Percentiles rank a stretch among this genome's conserved stretches.
phyloP scores from a whole-genome alignment of 441 rosid species.

The Francoa sonchifolia region DNA sequence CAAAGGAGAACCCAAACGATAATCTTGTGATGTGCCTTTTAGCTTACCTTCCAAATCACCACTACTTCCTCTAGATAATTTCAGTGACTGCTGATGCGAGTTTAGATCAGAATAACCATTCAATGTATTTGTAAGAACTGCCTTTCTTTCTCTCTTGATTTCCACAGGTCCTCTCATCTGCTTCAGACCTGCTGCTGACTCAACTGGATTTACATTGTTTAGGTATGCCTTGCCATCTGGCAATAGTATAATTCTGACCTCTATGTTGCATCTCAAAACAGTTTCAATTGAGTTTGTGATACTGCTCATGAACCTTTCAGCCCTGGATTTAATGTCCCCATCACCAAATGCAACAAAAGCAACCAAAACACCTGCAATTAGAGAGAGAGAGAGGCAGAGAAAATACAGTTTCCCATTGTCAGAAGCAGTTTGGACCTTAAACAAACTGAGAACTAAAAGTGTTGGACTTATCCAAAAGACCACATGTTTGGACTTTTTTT shows the following conservation, averaged over 20 bases:
- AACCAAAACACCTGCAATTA: slow-evolving; percentile 61
- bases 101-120: slow-evolving; percentile 23
- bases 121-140: slow-evolving; percentile 11
- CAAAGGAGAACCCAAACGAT: slow-evolving; percentile 18
- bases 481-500: too few species aligned
- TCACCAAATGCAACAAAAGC: slow-evolving; percentile 68
- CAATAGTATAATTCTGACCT: slow-evolving; percentile 65
- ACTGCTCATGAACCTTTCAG: slow-evolving; percentile 87
- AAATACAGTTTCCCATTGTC: not conserved
- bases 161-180: slow-evolving; percentile 17
- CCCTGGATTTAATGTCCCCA: slow-evolving; percentile 61
- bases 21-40: slow-evolving; percentile 22
- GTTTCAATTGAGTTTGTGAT: slow-evolving; percentile 85
- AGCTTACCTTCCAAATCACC: slow-evolving; percentile 27
- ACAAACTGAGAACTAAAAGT: not conserved
- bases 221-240: slow-evolving; percentile 35
- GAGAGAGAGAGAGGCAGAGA: not conserved
- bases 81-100: slow-evolving; percentile 24
- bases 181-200: slow-evolving; percentile 20
- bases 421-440: too few species aligned
- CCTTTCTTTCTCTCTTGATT: slow-evolving; percentile 25
- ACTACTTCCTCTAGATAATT: slow-evolving; percentile 30
- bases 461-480: too few species aligned
- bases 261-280: slow-evolving; percentile 66
- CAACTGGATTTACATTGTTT: slow-evolving; percentile 17